Evolutionary conservation across 495 filamentous ascomycete genomes (phyloP).

Genomic region (Podospora tetraspora): DNA sequence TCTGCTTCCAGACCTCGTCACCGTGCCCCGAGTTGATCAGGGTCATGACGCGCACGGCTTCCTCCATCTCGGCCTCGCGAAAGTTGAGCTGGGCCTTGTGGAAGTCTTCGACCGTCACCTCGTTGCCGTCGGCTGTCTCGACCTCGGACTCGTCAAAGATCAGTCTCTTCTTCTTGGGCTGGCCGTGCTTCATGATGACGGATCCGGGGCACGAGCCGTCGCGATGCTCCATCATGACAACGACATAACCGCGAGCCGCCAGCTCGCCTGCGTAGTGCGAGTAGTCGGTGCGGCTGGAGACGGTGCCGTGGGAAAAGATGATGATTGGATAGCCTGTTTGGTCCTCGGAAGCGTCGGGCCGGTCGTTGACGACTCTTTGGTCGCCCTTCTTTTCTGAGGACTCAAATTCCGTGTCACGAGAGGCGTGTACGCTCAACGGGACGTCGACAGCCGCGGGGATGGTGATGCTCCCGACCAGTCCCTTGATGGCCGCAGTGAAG

Average conservation of each 20-base stretch:
- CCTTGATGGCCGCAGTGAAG: constrained; percentile 31
- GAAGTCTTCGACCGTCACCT: constrained; percentile 31
- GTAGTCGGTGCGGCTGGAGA: constrained; percentile 46
- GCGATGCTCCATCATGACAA: constrained; percentile 49
- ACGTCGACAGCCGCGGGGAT: constrained; percentile 44
- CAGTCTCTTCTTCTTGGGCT: constrained; percentile 21
- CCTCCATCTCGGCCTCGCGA: constrained; percentile 50
- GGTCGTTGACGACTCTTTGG: constrained; percentile 19
- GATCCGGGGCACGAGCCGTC: constrained; percentile 50
- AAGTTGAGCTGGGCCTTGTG: constrained; percentile 45
- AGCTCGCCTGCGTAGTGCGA: constrained; percentile 50
- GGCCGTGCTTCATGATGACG: constrained; percentile 31
- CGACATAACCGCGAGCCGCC: constrained; percentile 47
- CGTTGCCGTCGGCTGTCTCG: constrained; percentile 19
- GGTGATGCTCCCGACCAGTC: constrained; percentile 36
- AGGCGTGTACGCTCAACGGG: constrained; percentile 32
- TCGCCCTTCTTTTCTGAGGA: constrained; percentile 17
- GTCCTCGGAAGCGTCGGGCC: background rate
- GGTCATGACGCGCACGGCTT: constrained; percentile 39
- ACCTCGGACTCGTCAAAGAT: constrained; percentile 30
- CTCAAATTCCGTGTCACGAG: constrained; percentile 13
- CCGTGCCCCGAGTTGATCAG: constrained; percentile 42
- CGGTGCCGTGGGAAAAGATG: constrained; percentile 52
- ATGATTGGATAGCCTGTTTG: constrained; percentile 37
- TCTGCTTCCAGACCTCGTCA: constrained; percentile 25